phyloP scores from a whole-genome alignment of 139 green algal species.

The Haematococcus lacustris region DNA sequence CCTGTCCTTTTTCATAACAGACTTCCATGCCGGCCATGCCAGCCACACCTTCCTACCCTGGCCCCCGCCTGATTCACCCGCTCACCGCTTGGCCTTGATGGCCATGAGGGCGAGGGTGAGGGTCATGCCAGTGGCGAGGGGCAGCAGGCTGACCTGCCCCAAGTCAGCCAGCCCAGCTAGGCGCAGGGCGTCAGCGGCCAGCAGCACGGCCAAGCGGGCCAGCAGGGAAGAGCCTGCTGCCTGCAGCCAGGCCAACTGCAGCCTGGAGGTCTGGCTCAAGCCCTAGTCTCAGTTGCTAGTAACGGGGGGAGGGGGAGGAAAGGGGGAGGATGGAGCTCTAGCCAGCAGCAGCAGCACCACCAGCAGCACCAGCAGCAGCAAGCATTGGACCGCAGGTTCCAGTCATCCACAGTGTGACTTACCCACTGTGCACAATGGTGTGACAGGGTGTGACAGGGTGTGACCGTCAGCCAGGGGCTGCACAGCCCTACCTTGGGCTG shows the following conservation, averaged over 20 bases:
- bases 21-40: background rate
- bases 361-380: background rate
- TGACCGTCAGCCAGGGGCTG: background rate
- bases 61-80: background rate
- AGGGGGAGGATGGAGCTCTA: background rate
- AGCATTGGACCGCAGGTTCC: background rate
- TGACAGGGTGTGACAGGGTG: background rate
- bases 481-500: conserved; percentile 77
- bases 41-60: background rate
- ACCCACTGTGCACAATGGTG: background rate
- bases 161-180: conserved; percentile 50
- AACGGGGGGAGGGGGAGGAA: background rate
- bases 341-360: background rate
- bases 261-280: background rate
- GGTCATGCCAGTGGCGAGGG: conserved; percentile 87
- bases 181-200: conserved; percentile 72
- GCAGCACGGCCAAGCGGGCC: conserved; percentile 56
- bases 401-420: background rate
- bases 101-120: conserved; percentile 59
- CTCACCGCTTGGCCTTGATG: conserved; percentile 8
- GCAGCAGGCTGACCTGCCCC: conserved; percentile 67
- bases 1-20: background rate
- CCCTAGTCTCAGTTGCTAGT: too few relatives aligned
- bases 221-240: conserved; percentile 86
- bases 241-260: conserved; percentile 9